These are phyloP conservation scores for Talaromyces pinophilus DNA, from an alignment of 2,329 filamentous ascomycete genomes.

Conservation along the genomic window DNA sequence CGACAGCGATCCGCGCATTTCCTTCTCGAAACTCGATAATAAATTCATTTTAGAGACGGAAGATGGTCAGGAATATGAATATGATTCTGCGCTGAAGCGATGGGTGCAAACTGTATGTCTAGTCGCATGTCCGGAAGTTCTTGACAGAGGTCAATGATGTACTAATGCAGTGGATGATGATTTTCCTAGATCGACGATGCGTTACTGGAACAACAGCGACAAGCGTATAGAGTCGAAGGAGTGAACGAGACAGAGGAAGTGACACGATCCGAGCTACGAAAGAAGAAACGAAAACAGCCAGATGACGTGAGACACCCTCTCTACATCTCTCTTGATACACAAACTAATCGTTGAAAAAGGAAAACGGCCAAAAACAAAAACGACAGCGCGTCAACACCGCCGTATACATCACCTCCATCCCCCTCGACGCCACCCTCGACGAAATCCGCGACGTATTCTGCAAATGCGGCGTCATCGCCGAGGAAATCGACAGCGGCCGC, in stretches of 20 bases:
- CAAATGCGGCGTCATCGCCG: constrained; percentile 87
- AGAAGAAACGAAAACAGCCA: constrained; percentile 56
- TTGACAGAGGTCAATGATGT: neutral
- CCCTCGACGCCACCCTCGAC: constrained; percentile 71
- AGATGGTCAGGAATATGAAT: constrained; percentile 82
- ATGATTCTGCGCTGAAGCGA: constrained; percentile 67
- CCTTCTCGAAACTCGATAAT: constrained; percentile 78
- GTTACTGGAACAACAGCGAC: constrained; percentile 60
- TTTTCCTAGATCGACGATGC: constrained; percentile 58
- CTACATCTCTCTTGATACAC: neutral
- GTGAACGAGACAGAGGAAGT: constrained; percentile 58
- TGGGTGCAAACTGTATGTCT: constrained; percentile 69
- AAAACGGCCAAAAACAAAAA: constrained; percentile 41
- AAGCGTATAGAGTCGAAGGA: constrained; percentile 61
- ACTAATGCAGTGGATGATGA: neutral
- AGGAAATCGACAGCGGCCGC: constrained; percentile 84
- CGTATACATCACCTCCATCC: constrained; percentile 87
- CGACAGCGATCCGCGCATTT: constrained; percentile 76
- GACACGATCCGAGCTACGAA: constrained; percentile 50
- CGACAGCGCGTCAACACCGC: constrained; percentile 73
- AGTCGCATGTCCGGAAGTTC: constrained; percentile 15
- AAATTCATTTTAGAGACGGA: constrained; percentile 84
- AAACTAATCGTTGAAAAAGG: constrained; percentile 27
- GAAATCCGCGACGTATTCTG: constrained; percentile 85
- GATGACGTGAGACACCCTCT: constrained; percentile 43